Evolutionary conservation across 2,329 filamentous ascomycete genomes (phyloP), one percentile per base, ranked within the genome.

Genomic region (Lojkania enalia): DNA sequence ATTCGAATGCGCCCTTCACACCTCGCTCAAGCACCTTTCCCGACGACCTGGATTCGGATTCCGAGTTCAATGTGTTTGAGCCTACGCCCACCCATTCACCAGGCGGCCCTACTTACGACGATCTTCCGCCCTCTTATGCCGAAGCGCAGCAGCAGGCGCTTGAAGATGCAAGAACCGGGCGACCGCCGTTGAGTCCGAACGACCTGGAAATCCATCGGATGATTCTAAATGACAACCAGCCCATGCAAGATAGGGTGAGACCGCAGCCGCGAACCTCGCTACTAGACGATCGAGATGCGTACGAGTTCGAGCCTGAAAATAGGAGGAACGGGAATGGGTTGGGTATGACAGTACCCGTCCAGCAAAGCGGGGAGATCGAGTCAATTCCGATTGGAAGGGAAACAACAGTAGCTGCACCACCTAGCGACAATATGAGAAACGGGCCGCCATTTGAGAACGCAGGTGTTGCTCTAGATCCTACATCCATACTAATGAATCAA

Each of bases 101-200:
- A 4, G 51, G 51, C 16, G 65, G 66, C 9, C 63, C 64, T 1
- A 61, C 58, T 12, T 69, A 68, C 37, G 63, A 68, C 37, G 67
- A 71, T 39, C 49, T 69, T 3, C 67, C 67, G 15, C 67, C 67
- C 1, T 63, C 65, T 0, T 71, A 71, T 39, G 64, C 67, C 32
- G 61, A 70, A 44, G 67, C 66, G 4, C 60, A 62, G 20, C 52
- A 63, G 13, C 54, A 64, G 39, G 60, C 61, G 15, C 45, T 64
- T 3, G 49, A 55, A 20, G 60, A 69, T 41, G 57, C 60, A 20
- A 56, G 57, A 33, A 55, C 57, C 30, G 61, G 60, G 13, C 42
- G 56, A n/a, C 40, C 57, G 9, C 52, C 63, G 1, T 38, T 63
- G 11, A 55, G 62, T 32, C 58, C 59, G 4, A 60, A 55, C 21